Percentiles rank a stretch among this genome's conserved stretches.
Conservation (phyloP, 1,284 basidiomycete species). For the Athelia sp. region DNA sequence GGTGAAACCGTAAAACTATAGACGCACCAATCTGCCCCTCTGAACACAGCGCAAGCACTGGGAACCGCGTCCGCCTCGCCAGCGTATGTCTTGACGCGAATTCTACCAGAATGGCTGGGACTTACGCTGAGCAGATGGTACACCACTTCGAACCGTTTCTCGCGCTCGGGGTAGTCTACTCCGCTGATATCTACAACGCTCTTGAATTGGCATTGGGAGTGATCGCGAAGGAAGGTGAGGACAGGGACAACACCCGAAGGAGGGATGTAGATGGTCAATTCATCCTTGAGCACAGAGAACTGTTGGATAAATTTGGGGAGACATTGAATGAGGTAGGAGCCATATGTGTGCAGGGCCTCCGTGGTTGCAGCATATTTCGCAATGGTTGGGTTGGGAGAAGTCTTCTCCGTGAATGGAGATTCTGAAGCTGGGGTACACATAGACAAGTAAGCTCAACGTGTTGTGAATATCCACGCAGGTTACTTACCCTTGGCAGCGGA, state of each 20-base stretch:
- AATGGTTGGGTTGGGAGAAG: slow-evolving; percentile 80
- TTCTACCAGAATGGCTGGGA: slow-evolving; percentile 63
- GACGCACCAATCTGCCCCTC: slow-evolving; percentile 90
- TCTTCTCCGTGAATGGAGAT: slow-evolving; percentile 82
- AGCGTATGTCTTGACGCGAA: slow-evolving; percentile 97
- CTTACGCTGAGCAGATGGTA: slow-evolving; percentile 88
- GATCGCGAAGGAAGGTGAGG: slow-evolving; percentile 93
- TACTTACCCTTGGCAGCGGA: slow-evolving; percentile 42
- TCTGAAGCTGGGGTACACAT: slow-evolving; percentile 43
- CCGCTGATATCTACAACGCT: slow-evolving; percentile 90
- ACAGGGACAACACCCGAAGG: slow-evolving; percentile 84
- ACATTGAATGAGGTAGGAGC: slow-evolving; percentile 86
- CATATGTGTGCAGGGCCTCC: slow-evolving; percentile 81
- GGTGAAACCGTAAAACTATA: background rate
- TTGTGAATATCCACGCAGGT: background rate
- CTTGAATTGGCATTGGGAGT: slow-evolving; percentile 96
- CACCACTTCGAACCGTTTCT: slow-evolving; percentile 95
- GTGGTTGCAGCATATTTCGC: slow-evolving; percentile 66
- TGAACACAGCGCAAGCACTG: slow-evolving; percentile 75
- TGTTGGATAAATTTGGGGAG: slow-evolving; percentile 95
- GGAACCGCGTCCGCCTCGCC: slow-evolving; percentile 95
- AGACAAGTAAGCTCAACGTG: background rate
- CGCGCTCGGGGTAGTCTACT: slow-evolving; percentile 91
- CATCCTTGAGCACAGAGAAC: slow-evolving; percentile 97
- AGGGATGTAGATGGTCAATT: slow-evolving; percentile 86